These are phyloP conservation scores for Talaromyces pinophilus DNA, from an alignment of 2,329 filamentous ascomycete species.

Conservation along the genomic window DNA sequence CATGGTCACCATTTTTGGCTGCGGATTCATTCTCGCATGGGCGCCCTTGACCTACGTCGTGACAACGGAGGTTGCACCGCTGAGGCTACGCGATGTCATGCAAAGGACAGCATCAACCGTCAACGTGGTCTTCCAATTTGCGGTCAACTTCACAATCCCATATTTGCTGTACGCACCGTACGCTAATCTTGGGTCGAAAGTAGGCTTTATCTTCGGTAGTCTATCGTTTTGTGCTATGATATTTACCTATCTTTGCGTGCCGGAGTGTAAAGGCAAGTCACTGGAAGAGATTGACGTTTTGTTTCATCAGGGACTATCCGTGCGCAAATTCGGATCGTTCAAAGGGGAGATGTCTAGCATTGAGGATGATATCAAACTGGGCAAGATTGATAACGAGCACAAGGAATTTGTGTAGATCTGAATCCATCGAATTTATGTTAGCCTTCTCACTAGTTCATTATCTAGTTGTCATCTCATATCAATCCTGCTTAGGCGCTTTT, in stretches of 20 bases:
- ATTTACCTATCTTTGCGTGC: background rate
- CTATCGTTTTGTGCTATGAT: background rate
- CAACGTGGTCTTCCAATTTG: background rate
- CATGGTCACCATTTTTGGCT: background rate
- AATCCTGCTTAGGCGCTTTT: background rate
- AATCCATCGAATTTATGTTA: background rate
- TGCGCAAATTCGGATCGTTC: background rate
- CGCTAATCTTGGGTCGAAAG: background rate
- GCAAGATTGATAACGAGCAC: background rate
- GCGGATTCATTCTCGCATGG: constrained; percentile 26
- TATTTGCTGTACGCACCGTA: background rate
- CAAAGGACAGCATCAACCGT: background rate
- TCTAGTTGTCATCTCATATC: background rate
- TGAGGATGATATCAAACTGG: background rate
- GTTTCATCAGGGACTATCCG: background rate
- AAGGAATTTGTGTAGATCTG: background rate
- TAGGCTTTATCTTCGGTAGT: constrained; percentile 5
- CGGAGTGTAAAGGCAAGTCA: background rate
- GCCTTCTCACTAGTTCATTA: background rate
- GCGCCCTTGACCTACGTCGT: constrained; percentile 26
- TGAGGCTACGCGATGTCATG: constrained; percentile 22
- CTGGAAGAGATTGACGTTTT: background rate
- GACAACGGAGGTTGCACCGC: constrained; percentile 26
- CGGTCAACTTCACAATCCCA: background rate
- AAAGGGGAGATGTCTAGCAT: background rate